Percentiles rank a stretch among this genome's conserved stretches.
Conservation (phyloP, 2,329 filamentous ascomycete species). For the Colletotrichum cuscutae region DNA sequence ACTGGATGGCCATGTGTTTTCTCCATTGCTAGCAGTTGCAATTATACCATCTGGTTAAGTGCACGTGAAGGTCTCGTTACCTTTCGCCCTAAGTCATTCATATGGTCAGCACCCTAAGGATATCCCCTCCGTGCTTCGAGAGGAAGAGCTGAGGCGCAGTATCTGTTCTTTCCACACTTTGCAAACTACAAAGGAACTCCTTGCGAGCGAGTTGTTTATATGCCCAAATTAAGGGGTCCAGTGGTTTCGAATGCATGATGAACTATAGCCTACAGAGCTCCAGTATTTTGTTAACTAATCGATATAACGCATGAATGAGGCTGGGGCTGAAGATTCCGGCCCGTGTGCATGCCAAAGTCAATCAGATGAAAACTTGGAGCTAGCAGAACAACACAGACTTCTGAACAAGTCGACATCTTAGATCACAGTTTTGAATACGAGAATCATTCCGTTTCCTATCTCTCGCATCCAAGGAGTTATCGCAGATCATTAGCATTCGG, state of each 20-base stretch:
- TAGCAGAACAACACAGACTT: not conserved
- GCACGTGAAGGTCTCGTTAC: not conserved
- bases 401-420: not conserved
- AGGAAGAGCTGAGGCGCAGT: not conserved
- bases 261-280: not conserved
- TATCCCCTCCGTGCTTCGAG: not conserved
- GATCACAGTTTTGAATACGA: not conserved
- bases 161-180: not conserved
- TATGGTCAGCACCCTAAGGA: not conserved
- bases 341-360: not conserved
- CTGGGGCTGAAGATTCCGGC: not conserved
- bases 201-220: constrained; percentile 1
- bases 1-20: not conserved
- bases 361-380: not conserved
- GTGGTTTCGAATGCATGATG: constrained; percentile 4
- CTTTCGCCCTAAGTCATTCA: not conserved
- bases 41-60: not conserved
- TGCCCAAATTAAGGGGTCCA: not conserved
- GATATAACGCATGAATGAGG: constrained; percentile 4
- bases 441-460: not conserved
- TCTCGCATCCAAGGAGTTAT: not conserved
- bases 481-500: not conserved
- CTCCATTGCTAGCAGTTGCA: not conserved
- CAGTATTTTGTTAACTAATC: not conserved
- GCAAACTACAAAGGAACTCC: constrained; percentile 2